Evolutionary conservation across 345 rosid species (phyloP).

Genomic region (Populus pruinosa): DNA sequence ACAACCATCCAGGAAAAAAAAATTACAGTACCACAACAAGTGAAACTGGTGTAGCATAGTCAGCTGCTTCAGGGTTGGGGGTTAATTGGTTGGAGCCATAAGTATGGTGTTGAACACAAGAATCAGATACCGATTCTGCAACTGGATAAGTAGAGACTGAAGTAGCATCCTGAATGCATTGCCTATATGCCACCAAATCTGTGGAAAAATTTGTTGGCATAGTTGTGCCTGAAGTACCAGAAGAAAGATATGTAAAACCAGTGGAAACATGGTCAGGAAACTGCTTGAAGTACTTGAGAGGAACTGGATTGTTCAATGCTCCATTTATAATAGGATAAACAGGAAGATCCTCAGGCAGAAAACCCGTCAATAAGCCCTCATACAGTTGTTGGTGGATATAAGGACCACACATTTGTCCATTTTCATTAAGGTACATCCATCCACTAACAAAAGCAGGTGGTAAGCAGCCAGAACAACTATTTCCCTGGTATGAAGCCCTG

Average conservation of each 20-base stretch:
- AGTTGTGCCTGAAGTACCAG: conserved; percentile 27
- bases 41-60: conserved; percentile 23
- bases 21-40: conserved; percentile 46
- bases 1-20: not conserved
- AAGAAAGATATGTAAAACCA: conserved; percentile 62
- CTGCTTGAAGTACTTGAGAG: conserved; percentile 80
- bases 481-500: conserved; percentile 35
- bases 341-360: conserved; percentile 80
- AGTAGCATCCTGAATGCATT: conserved; percentile 26
- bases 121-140: conserved; percentile 29
- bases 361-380: conserved; percentile 77
- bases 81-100: conserved; percentile 25
- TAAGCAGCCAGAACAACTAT: conserved; percentile 33
- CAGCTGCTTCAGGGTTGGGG: conserved; percentile 31
- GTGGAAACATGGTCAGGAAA: conserved; percentile 83
- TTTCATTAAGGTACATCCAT: conserved; percentile 86
- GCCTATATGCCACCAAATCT: conserved; percentile 23
- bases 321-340: conserved; percentile 77
- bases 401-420: conserved; percentile 92
- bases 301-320: conserved; percentile 53
- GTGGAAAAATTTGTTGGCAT: conserved; percentile 19
- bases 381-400: conserved; percentile 77
- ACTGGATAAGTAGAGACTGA: conserved; percentile 20
- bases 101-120: conserved; percentile 27
- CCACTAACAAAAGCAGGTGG: conserved; percentile 55